Percentiles rank a stretch among this genome's conserved stretches.
Evolutionary conservation across 257 asterid species (phyloP).

Genomic region (Salvia rosmarinus): DNA sequence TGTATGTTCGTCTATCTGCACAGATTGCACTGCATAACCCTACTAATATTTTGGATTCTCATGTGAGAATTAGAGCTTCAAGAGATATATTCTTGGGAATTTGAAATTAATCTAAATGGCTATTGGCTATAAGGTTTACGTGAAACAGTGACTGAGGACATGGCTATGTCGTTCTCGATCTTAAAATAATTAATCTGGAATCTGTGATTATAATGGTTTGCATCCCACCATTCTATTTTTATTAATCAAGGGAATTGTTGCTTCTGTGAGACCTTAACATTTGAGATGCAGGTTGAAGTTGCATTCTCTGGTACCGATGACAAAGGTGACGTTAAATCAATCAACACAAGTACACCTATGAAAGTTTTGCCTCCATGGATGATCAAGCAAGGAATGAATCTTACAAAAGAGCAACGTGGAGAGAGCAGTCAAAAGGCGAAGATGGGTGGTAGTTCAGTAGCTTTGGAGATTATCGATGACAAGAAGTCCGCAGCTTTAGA

Average conservation of each 20-base stretch:
- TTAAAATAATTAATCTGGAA: conserved; percentile 5
- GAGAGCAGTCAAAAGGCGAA: conserved; percentile 59
- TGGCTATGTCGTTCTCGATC: not conserved
- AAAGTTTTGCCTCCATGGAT: conserved; percentile 98
- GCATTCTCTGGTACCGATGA: conserved; percentile 82
- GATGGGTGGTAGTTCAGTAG: conserved; percentile 48
- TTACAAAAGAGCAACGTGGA: conserved; percentile 91
- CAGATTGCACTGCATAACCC: not conserved
- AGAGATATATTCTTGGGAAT: conserved; percentile 13
- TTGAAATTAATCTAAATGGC: conserved; percentile 18
- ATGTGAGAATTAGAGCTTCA: conserved; percentile 19
- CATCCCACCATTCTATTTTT: conserved; percentile 7
- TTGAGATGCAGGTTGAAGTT: conserved; percentile 79
- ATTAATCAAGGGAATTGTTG: conserved; percentile 12
- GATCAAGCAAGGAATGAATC: conserved; percentile 90
- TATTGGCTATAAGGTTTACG: not conserved
- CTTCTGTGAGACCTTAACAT: conserved; percentile 26
- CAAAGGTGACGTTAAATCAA: conserved; percentile 64
- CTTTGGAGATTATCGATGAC: conserved; percentile 62
- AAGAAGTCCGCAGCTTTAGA: conserved; percentile 58
- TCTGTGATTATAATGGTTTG: not conserved
- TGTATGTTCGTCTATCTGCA: not conserved
- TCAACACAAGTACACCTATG: conserved; percentile 52
- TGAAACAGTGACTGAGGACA: not conserved
- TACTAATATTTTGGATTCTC: conserved; percentile 30